Percentiles rank a stretch among this genome's conserved stretches.
phyloP scores from a whole-genome alignment of 495 filamentous ascomycete species.

The Daldinia grandis region DNA sequence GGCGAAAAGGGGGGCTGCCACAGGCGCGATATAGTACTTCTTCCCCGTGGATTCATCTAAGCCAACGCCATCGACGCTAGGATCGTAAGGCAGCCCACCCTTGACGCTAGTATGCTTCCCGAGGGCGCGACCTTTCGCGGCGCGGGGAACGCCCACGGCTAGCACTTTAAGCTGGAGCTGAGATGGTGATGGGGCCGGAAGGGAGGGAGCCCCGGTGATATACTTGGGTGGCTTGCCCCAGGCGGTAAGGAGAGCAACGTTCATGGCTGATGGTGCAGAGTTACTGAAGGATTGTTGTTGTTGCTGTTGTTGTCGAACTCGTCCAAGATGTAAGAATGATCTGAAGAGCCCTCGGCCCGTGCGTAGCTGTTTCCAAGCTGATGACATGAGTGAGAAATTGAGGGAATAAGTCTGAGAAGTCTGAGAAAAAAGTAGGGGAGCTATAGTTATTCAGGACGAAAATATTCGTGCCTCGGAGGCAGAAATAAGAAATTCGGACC shows the following conservation, averaged over 20 bases:
- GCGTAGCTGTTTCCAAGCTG: conserved; percentile 9
- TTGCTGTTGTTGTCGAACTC: not conserved
- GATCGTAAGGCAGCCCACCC: conserved; percentile 17
- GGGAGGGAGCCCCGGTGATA: not conserved
- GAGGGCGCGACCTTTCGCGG: conserved; percentile 7
- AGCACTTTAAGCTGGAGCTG: conserved; percentile 28
- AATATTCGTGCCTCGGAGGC: not conserved
- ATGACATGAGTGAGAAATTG: too few species aligned
- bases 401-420: too few species aligned
- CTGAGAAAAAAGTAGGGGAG: not conserved
- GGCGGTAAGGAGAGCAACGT: conserved; percentile 14
- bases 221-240: conserved; percentile 24
- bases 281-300: conserved; percentile 1
- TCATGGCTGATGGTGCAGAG: conserved; percentile 7
- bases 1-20: conserved; percentile 30
- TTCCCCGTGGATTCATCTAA: conserved; percentile 22
- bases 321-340: conserved; percentile 3
- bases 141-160: conserved; percentile 23
- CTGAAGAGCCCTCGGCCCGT: not conserved
- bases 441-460: not conserved
- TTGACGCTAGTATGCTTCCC: conserved; percentile 14
- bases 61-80: conserved; percentile 23
- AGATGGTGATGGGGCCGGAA: conserved; percentile 20
- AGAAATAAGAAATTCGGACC: not conserved
- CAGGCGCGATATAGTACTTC: conserved; percentile 16